Evolutionary conservation across 148 eudicot genomes (phyloP), one percentile per base, ranked within the genome.

Genomic region (Rhododendron ferrugineum): DNA sequence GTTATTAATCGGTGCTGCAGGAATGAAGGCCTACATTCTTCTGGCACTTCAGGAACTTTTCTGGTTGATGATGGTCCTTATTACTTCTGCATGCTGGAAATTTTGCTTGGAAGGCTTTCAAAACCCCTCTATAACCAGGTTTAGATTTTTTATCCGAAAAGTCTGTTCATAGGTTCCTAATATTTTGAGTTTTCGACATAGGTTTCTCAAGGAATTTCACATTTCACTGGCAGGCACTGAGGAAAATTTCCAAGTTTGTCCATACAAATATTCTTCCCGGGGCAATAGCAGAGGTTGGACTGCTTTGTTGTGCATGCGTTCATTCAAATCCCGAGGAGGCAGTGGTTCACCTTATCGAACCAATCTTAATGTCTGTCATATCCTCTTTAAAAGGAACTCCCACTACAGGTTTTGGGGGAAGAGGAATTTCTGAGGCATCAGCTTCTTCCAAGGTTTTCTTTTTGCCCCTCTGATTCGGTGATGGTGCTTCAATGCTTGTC

Each of bases 31-130:
- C 87, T 85, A 81, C 90, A 86, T 84, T 84, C 96, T 44, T 88
- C 90, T 58, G 88, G 94, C 70, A 89, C 94, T 46, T 97, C 99
- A 66, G 98, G 98, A 84, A 97, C 99, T 54, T 97, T 97, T 89
- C 94, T 97, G 86, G 98, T 97, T 80, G 99, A 94, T 81, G 99
- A 97, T 84, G 98, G 99, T 88, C 99, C 99, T 68, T 92, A 91
- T 88, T 97, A 95, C 92, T 95, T 92, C 85, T 93, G 98, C 92
- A 94, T 97, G 99, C 90, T 97, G 91, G 96, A 94, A 92, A 92
- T 93, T 79, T 89, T 97, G 90, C 90, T 97, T 80, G 99, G 98
- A 66, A 93, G 98, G 91, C 96, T 97, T 89, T 97, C 99, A 85
- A 89, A 88, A 74, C 84, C 98, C 86, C 96, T 97, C 66, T 95